Conservation (phyloP, 1,284 basidiomycete genomes). For the Fistulina hepatica region DNA sequence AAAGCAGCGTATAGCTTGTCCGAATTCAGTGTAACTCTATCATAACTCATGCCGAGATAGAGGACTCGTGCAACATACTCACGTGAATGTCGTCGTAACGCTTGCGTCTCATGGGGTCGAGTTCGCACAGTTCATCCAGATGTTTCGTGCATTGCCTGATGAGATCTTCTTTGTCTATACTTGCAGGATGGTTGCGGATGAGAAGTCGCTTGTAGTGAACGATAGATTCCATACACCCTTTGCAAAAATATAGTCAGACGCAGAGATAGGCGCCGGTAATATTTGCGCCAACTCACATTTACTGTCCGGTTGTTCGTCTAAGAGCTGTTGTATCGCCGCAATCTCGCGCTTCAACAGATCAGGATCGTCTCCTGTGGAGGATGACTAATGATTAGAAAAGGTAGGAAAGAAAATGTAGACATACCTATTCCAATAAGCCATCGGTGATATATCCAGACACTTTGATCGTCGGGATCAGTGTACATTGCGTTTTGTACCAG, state of each 20-base stretch:
- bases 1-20: too few relatives aligned
- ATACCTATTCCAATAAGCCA: constrained; percentile 82
- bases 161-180: constrained; percentile 27
- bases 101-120: constrained; percentile 48
- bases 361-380: constrained; percentile 39
- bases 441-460: constrained; percentile 96
- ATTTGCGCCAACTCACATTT: constrained; percentile 56
- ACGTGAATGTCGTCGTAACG: constrained; percentile 48
- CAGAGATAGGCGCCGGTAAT: constrained; percentile 3
- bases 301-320: constrained; percentile 84
- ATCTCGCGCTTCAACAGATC: constrained; percentile 71
- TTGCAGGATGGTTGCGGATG: constrained; percentile 30
- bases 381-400: constrained; percentile 3
- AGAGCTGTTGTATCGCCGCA: constrained; percentile 69
- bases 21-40: not conserved
- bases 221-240: constrained; percentile 92
- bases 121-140: constrained; percentile 37
- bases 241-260: constrained; percentile 4
- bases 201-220: constrained; percentile 67
- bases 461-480: constrained; percentile 93
- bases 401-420: constrained; percentile 10
- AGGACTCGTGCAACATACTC: not conserved
- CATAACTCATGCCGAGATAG: constrained; percentile 8
- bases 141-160: constrained; percentile 39
- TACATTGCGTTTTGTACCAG: constrained; percentile 91